Percentiles rank a stretch among this genome's conserved stretches.
Conservation (phyloP, 768 basidiomycete genomes). For the Hypholoma fasciculare region DNA sequence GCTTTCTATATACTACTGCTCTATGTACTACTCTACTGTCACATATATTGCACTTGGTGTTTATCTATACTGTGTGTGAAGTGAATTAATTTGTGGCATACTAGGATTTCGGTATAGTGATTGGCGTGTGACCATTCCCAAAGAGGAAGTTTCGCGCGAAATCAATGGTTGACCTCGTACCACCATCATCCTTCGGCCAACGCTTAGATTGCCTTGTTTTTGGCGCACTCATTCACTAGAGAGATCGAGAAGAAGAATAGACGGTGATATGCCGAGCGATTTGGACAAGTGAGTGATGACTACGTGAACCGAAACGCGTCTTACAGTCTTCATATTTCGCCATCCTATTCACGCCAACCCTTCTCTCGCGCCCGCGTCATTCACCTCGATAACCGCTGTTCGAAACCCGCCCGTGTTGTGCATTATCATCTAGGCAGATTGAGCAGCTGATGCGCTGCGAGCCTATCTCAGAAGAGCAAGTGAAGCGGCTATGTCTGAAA, state of each 20-base stretch:
- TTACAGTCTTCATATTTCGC: not conserved
- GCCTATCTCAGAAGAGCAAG: conserved; percentile 93
- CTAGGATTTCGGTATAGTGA: no score
- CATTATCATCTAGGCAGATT: conserved; percentile 68
- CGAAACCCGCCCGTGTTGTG: not conserved
- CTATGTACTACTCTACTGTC: not conserved
- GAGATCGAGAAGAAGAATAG: not conserved
- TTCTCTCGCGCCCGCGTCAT: not conserved
- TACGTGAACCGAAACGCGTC: no score
- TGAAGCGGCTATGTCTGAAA: conserved; percentile 93
- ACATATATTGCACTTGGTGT: no score
- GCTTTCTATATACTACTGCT: not conserved
- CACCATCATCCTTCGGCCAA: conserved; percentile 7
- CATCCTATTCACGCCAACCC: no score
- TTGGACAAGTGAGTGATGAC: conserved; percentile 44
- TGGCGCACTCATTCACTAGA: not conserved
- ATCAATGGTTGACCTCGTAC: conserved; percentile 5
- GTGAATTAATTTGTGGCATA: no score
- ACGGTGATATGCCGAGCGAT: conserved; percentile 45
- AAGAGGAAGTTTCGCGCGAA: conserved; percentile 5
- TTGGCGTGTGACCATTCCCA: not conserved
- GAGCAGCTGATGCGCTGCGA: conserved; percentile 92
- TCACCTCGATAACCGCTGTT: not conserved
- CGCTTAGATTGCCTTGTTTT: not conserved
- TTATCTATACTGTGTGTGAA: no score